Evolutionary conservation across 208 protist species (phyloP).

Genomic region (Endotrypanum monterogeii): DNA sequence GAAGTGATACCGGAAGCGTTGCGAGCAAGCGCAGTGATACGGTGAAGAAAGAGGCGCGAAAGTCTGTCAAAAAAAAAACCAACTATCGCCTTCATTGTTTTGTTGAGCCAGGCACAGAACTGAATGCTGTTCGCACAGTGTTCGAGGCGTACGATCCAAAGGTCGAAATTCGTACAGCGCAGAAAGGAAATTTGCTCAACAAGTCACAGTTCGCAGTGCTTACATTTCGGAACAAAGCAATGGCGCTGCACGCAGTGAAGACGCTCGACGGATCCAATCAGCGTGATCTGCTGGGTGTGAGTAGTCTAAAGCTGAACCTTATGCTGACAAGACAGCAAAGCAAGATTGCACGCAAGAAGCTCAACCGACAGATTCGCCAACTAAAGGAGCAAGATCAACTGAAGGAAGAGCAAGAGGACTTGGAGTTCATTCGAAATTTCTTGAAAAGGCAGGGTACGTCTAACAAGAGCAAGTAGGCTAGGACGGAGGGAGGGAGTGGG

Average conservation of each 20-base stretch:
- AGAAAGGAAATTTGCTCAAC: constrained; percentile 89
- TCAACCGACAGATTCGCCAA: constrained; percentile 44
- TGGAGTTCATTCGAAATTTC: constrained; percentile 71
- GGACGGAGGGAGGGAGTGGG: too few relatives aligned
- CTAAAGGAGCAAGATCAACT: constrained; percentile 25
- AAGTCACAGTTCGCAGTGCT: constrained; percentile 89
- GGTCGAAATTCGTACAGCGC: constrained; percentile 71
- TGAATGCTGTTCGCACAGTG: constrained; percentile 78
- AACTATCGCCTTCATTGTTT: constrained; percentile 88
- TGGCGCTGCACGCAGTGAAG: constrained; percentile 82
- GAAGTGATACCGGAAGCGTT: constrained; percentile 42
- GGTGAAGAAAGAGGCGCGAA: constrained; percentile 34
- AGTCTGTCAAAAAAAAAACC: constrained; percentile 27
- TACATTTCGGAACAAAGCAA: constrained; percentile 89
- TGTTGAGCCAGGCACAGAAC: constrained; percentile 85
- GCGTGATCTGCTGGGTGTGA: constrained; percentile 74
- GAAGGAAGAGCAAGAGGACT: constrained; percentile 53
- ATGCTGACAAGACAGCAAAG: constrained; percentile 84
- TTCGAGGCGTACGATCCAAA: constrained; percentile 89
- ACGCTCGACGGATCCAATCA: constrained; percentile 81
- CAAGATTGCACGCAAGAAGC: constrained; percentile 53
- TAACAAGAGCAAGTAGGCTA: constrained; percentile 11
- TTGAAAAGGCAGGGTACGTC: constrained; percentile 42
- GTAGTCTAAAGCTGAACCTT: constrained; percentile 68
- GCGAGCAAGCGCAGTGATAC: constrained; percentile 30